Percentiles rank a stretch among this genome's conserved stretches.
Evolutionary conservation across 805 yeast species (phyloP).

Genomic region (Wickerhamia fluorescens): DNA sequence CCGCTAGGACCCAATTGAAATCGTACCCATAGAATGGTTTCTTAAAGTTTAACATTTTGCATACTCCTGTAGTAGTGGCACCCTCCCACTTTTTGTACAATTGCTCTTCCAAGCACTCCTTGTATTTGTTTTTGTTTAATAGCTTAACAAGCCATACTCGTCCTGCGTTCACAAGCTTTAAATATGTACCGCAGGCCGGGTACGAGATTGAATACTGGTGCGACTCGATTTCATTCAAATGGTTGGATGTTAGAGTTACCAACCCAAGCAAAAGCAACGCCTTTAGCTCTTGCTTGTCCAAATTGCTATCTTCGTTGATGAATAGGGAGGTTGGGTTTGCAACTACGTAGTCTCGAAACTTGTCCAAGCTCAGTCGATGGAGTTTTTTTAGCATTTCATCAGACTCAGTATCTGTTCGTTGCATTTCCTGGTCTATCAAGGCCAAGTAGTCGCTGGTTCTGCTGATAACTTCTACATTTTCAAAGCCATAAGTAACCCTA

Average conservation of each 20-base stretch:
- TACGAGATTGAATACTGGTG: slow-evolving; percentile 36
- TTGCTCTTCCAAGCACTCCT: slow-evolving; percentile 38
- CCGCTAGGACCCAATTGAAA: slow-evolving; percentile 44
- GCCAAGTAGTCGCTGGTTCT: slow-evolving; percentile 17
- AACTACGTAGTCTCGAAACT: slow-evolving; percentile 15
- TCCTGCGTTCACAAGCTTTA: slow-evolving; percentile 39
- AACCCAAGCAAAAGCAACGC: slow-evolving; percentile 34
- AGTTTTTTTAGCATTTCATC: slow-evolving; percentile 5
- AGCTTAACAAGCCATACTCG: slow-evolving; percentile 37
- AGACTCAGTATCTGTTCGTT: slow-evolving; percentile 3
- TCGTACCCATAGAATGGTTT: slow-evolving; percentile 46
- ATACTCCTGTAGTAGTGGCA: slow-evolving; percentile 13
- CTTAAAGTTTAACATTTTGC: slow-evolving; percentile 33
- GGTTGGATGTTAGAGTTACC: slow-evolving; percentile 39
- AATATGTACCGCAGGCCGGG: slow-evolving; percentile 45
- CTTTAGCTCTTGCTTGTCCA: slow-evolving; percentile 20
- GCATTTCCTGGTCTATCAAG: slow-evolving; percentile 11
- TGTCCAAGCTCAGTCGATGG: slow-evolving; percentile 8
- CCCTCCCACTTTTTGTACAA: slow-evolving; percentile 43
- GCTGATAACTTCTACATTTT: slow-evolving; percentile 32
- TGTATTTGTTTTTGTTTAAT: slow-evolving; percentile 29
- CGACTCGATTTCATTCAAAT: slow-evolving; percentile 33
- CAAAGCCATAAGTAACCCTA: slow-evolving; percentile 36
- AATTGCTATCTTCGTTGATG: slow-evolving; percentile 12
- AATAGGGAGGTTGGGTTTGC: slow-evolving; percentile 22